Base-by-base conservation (phyloP, 768 basidiomycete species). In the Suillus sp. region DNA sequence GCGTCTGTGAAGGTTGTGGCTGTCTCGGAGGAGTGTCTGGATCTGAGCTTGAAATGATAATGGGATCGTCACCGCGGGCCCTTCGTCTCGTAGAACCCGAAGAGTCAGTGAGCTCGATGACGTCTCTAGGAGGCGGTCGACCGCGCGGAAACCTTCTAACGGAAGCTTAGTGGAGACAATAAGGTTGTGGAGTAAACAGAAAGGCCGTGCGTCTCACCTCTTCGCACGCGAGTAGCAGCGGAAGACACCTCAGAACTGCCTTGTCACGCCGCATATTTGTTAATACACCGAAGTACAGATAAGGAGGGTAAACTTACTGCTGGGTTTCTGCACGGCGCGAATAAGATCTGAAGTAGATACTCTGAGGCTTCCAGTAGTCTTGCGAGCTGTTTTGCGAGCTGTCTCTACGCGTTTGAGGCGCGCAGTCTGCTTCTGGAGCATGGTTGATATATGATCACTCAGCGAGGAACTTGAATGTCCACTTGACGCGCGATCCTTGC, bases 71-170 rank as follows among this genome's bases (percentile, higher is more conserved):
- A 20, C 38, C 25, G 37, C 16, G 51, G 35, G 5, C 20, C 4
- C 43, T 42, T 13, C 27, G 62, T 43, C 50, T 59, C 3, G 9
- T 18, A 32, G 65, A 48, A 20, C 66, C 71, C 37, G 55, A 56
- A 32, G 71, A 76, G 45, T 76, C 73, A 0, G 65, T 64, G 6
- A 74, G 62, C 30, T 76, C 72, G 37, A 72, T 60, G 7, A 47
- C 18, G 16, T 67, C 48, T 30, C 25, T 22, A 10, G 55, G 38
- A 38, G 67, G 66, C 27, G 61, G 40, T 64, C 48, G 14, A 72
- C 54, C 2, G 70, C 69, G 20, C 64, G 69, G 22, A 25, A 22
- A n/a, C 11, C 34, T 4, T 42, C 66, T 62, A 60, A 59, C 30
- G 58, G 62, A 30, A 61, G 13, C 11, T 60, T 35, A 11, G 62